Base-by-base conservation (phyloP, 192 early-diverging fungal genomes). In the Coemansia asiatica region DNA sequence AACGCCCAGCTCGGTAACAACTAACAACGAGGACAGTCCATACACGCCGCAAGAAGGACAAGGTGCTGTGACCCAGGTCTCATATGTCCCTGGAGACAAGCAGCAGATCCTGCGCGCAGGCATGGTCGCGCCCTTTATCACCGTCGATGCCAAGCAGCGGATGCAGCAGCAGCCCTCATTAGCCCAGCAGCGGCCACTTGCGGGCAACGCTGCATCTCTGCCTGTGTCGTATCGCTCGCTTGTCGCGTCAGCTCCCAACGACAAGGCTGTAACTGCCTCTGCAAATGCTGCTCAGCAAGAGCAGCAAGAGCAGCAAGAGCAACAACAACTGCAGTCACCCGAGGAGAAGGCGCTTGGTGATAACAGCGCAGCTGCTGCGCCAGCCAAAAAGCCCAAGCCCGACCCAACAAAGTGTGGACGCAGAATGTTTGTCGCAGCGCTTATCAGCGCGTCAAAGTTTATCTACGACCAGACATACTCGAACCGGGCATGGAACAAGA, bases 381-480 rank as follows among this genome's bases (percentile, higher is more conserved):
- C 61, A 3, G 28, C 22, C 2, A 53, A 38, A 56, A 60, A 57
- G 57, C 25, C 29, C 60, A 74, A 76, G 74, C 80, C 76, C 35
- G 84, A 85, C 38, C 76, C 83, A 18, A 79, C 89, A 26, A 79
- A 82, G 63, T 90, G 89, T 57, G 89, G 87, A 10, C 88, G 91
- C 55, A 87, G 91, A 67, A 87, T 95, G 85, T 95, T 94, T 80
- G 75, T 94, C 26, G 87, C 90, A 25, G 84, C 93, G 0, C 77
- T 96, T 21, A 90, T 96, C 58, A 75, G 92, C 21, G 91, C 95
- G 10, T 91, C 91, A 55, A 96, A 96, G 76, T 94, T 89, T 66
- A 85, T 90, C 51, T 86, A 86, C 46, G 95, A 96, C 83, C 88
- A 87, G 61, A 88, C 87, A 49, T 96, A 92, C 79, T 83, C 86